Conservation (phyloP, 805 yeast genomes). For the baker's yeast (Saccharomyces cerevisiae) region DNA sequence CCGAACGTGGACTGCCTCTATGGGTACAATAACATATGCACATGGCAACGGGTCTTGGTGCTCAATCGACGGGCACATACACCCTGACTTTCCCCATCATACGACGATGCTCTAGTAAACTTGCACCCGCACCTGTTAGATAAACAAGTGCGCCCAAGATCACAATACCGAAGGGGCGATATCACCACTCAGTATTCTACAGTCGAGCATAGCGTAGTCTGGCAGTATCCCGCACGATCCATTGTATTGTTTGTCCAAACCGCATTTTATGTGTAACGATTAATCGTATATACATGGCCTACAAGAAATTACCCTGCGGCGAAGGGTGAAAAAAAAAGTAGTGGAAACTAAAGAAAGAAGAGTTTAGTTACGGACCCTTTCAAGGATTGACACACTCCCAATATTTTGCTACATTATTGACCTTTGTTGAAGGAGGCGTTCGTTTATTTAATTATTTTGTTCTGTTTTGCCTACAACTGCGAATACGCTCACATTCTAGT, state of each 20-base stretch:
- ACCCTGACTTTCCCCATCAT: background rate
- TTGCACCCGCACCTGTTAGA: background rate
- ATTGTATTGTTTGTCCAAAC: background rate
- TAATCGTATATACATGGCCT: no score
- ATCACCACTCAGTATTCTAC: background rate
- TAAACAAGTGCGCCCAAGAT: background rate
- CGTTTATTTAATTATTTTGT: background rate
- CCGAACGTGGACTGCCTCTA: background rate
- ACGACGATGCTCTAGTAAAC: background rate
- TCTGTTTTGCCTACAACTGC: background rate
- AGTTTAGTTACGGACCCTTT: background rate
- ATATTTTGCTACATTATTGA: background rate
- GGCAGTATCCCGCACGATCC: background rate
- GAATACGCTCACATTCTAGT: background rate
- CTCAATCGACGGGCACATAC: background rate
- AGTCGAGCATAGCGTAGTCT: background rate
- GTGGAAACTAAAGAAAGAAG: background rate
- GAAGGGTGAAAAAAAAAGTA: background rate
- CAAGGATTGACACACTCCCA: background rate
- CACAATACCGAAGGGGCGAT: background rate
- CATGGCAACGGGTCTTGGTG: background rate
- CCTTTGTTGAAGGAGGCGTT: background rate
- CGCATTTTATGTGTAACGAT: background rate
- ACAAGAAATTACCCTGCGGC: background rate
- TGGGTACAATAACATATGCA: background rate